Base-by-base conservation (phyloP, 176 grass and related monocot genomes). In the Luzula sylvatica region DNA sequence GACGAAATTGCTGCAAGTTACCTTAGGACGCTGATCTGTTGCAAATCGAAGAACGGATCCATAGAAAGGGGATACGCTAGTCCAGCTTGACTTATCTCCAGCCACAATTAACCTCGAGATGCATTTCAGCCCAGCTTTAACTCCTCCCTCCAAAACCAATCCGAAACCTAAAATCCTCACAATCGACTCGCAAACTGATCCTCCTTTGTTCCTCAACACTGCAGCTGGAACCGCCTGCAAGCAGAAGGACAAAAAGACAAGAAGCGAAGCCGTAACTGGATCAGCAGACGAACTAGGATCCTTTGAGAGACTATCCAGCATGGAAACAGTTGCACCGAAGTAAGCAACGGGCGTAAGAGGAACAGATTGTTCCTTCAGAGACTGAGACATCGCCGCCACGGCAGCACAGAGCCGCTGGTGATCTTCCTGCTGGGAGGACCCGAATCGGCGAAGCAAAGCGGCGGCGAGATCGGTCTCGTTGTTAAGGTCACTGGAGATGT, bases 81-180 rank as follows among this genome's bases (percentile, higher is more conserved):
- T 55, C 90, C 90, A 96, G 72, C 65, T 86, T 23, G 58, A 49
- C 24, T 75, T 86, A 15, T 86, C 90, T 22, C 81, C 84, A 6
- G 30, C 50, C 11, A 69, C 76, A 12, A 96, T 75, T 58, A 96
- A 52, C 71, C 84, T 72, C 18, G 77, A 71, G 15, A 85, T 66
- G 65, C 90, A 96, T 71, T 72, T 88, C 58, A 86, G 41, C 51
- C 90, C 90, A 7, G 80, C 77, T 67, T 71, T 86, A 1, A 89
- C 67, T 16, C 84, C 84, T 2, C 66, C 29, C 15, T 82, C 77
- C 1, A 67, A 72, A 17, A 74, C 69, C 53, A 74, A 82, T 48
- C 73, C 70, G 52, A 96, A 79, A 11, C 79, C 74, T 23, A 96
- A 63, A 26, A 96, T 71, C 9, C 77, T 74, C 27, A 69, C 58